Conservation (phyloP, 345 rosid species). For the Salix suchowensis region DNA sequence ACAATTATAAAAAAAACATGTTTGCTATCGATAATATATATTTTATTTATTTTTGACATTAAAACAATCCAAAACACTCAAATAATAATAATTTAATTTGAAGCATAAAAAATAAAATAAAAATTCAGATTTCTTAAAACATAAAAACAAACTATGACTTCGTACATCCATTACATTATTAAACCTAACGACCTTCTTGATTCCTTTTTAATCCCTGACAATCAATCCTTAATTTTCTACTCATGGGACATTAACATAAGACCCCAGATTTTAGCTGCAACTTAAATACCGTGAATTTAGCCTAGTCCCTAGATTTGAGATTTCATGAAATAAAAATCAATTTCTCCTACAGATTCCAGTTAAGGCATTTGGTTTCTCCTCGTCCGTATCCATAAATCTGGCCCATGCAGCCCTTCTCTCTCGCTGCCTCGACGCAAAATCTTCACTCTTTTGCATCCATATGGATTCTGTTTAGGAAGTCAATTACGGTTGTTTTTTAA, state of each 20-base stretch:
- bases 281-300: neutral
- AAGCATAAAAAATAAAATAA: no score
- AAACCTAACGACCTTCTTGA: neutral
- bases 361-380: neutral
- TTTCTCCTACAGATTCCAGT: neutral
- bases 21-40: no score
- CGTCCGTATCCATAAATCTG: neutral
- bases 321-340: neutral
- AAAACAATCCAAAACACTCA: no score
- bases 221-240: neutral
- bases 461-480: no score
- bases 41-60: no score
- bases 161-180: neutral
- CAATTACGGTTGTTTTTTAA: no score
- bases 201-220: neutral
- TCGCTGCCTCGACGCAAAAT: neutral
- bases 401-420: neutral
- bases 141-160: no score
- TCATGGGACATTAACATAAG: neutral
- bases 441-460: neutral
- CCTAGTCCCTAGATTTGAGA: neutral
- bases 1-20: no score
- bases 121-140: no score
- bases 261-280: neutral
- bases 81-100: no score